A percentile compares a stretch with the other conserved stretches of the same genome.
Evolutionary conservation across 2,329 filamentous ascomycete genomes (phyloP).

Genomic region (Trichoderma sp.): DNA sequence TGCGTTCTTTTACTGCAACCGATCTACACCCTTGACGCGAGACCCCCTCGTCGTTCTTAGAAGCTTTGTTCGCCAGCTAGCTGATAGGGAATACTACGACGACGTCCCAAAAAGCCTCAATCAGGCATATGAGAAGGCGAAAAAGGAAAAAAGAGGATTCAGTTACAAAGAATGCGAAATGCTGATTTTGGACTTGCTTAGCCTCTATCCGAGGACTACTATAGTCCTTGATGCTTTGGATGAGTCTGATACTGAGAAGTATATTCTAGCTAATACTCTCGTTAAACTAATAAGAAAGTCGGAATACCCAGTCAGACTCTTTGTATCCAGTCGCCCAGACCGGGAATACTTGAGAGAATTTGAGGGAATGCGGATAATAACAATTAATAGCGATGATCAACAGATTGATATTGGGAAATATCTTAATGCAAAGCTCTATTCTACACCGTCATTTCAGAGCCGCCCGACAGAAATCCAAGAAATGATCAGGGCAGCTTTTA

Average conservation of each 20-base stretch:
- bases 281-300: slow-evolving; percentile 15
- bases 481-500: not conserved
- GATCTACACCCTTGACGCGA: slow-evolving; percentile 13
- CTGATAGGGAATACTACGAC: not conserved
- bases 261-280: slow-evolving; percentile 18
- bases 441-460: not conserved
- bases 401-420: slow-evolving; percentile 26
- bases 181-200: slow-evolving; percentile 19
- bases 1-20: slow-evolving; percentile 27
- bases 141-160: not conserved
- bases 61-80: slow-evolving; percentile 26
- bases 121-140: not conserved
- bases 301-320: slow-evolving; percentile 24
- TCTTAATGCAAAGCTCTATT: slow-evolving; percentile 13
- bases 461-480: not conserved
- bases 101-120: not conserved
- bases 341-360: slow-evolving; percentile 3
- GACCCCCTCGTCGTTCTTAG: slow-evolving; percentile 23
- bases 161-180: slow-evolving; percentile 18
- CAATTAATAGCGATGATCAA: slow-evolving; percentile 21
- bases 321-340: slow-evolving; percentile 25
- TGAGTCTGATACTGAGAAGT: slow-evolving; percentile 20
- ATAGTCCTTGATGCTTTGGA: slow-evolving; percentile 26
- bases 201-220: slow-evolving; percentile 17
- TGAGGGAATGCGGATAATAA: not conserved